Evolutionary conservation across 1,284 basidiomycete species (phyloP).

Genomic region (Ceratobasidium sp.): DNA sequence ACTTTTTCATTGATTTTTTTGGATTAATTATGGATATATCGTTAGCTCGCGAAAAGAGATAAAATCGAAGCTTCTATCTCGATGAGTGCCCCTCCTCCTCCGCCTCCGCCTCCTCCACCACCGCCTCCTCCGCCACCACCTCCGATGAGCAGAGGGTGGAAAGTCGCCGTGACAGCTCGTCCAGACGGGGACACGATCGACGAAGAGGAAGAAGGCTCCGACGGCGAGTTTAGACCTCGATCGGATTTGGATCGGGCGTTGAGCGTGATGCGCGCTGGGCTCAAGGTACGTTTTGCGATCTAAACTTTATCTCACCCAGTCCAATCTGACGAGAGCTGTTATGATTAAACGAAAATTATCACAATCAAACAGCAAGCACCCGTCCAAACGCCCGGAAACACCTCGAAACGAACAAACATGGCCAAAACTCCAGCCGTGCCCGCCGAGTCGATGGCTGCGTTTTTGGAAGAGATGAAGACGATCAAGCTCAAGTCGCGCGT

Average conservation of each 20-base stretch:
- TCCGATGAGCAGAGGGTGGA: not conserved
- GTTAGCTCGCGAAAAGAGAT: conserved; percentile 27
- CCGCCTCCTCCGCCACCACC: conserved; percentile 63
- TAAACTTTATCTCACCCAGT: too few species aligned
- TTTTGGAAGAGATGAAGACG: conserved; percentile 81
- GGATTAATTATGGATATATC: conserved; percentile 21
- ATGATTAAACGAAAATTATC: too few species aligned
- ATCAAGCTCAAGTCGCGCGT: conserved; percentile 63
- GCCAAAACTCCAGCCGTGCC: conserved; percentile 70
- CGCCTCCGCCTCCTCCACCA: conserved; percentile 63
- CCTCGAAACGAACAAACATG: conserved; percentile 29
- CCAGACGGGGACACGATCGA: conserved; percentile 51
- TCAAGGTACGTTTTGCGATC: conserved; percentile 57
- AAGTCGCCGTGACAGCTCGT: conserved; percentile 24
- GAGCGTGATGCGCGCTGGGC: conserved; percentile 41
- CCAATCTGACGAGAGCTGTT: too few species aligned
- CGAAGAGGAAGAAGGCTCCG: conserved; percentile 66
- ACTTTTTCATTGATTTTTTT: not conserved
- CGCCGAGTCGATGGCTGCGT: conserved; percentile 83
- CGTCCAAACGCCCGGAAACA: conserved; percentile 7
- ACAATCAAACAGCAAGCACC: conserved; percentile 4
- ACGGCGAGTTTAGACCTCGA: conserved; percentile 75
- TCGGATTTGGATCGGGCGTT: conserved; percentile 57
- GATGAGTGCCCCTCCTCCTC: conserved; percentile 54
- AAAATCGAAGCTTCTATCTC: conserved; percentile 57